Conservation (phyloP, 495 filamentous ascomycete species). For the Parathielavia appendiculata region DNA sequence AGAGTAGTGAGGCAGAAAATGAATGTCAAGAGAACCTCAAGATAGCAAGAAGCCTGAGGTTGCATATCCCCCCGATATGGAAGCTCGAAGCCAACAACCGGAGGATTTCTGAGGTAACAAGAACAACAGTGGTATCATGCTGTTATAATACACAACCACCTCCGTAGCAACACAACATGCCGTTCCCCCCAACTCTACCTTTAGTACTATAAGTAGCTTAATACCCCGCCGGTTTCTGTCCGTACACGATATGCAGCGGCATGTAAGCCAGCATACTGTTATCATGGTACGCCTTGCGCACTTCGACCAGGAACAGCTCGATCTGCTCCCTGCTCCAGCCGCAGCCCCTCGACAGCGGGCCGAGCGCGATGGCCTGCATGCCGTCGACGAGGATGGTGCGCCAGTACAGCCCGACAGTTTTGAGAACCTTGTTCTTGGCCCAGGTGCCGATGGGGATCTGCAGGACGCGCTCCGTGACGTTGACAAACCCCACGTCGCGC, state of each 20-base stretch:
- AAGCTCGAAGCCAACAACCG: too few relatives aligned
- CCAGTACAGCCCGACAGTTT: slow-evolving; percentile 56
- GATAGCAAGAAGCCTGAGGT: too few relatives aligned
- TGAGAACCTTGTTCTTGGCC: slow-evolving; percentile 58
- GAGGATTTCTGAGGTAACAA: too few relatives aligned
- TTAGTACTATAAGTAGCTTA: not conserved
- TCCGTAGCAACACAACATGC: not conserved
- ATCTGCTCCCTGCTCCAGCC: slow-evolving; percentile 45
- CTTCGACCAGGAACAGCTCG: slow-evolving; percentile 43
- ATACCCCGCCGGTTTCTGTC: slow-evolving; percentile 39
- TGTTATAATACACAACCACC: too few relatives aligned
- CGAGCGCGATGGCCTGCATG: slow-evolving; percentile 57
- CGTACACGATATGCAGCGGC: slow-evolving; percentile 48
- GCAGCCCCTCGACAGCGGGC: slow-evolving; percentile 55
- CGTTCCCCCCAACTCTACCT: not conserved
- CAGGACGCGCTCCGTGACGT: slow-evolving; percentile 53
- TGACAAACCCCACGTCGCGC: slow-evolving; percentile 53
- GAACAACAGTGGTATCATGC: too few relatives aligned
- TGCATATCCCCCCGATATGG: too few relatives aligned
- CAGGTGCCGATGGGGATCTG: slow-evolving; percentile 65
- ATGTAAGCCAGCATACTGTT: slow-evolving; percentile 42
- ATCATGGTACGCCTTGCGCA: slow-evolving; percentile 45
- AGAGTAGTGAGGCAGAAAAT: too few relatives aligned
- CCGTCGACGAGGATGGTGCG: slow-evolving; percentile 56
- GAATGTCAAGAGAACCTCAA: too few relatives aligned